These are phyloP conservation scores for Theileria annulata DNA, from an alignment of 169 alveolate genomes.

Conservation along the genomic window DNA sequence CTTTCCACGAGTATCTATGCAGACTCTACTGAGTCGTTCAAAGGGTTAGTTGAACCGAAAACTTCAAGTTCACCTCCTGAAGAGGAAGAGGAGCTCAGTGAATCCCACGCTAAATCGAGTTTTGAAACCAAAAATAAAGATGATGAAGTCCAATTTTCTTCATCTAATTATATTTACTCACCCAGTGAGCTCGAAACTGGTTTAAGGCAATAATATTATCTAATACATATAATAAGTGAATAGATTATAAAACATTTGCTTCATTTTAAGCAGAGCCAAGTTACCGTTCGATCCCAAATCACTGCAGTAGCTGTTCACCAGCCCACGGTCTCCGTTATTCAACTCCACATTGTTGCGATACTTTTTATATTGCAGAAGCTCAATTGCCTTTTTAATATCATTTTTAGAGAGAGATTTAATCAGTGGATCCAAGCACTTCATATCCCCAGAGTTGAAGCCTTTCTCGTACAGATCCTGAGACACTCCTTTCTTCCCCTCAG, in stretches of 20 bases:
- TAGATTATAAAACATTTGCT: conserved; percentile 4
- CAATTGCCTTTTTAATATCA: conserved; percentile 34
- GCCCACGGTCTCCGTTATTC: neutral
- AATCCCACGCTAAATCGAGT: neutral
- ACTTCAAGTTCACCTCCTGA: conserved; percentile 19
- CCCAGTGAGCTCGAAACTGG: conserved; percentile 71
- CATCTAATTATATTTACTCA: conserved; percentile 42
- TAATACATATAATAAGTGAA: conserved; percentile 8
- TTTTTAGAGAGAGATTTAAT: neutral
- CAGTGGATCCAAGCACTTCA: conserved; percentile 55
- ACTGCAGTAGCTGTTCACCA: conserved; percentile 20
- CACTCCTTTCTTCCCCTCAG: conserved; percentile 19
- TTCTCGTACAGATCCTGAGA: conserved; percentile 38
- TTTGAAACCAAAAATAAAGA: neutral
- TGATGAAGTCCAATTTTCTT: neutral
- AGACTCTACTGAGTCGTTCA: conserved; percentile 47
- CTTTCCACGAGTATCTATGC: conserved; percentile 46
- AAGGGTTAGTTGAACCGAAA: conserved; percentile 42
- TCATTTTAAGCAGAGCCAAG: conserved; percentile 24
- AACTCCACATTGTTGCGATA: conserved; percentile 30
- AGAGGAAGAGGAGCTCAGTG: neutral
- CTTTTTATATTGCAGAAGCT: conserved; percentile 49
- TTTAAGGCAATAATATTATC: conserved; percentile 15
- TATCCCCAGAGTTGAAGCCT: conserved; percentile 58
- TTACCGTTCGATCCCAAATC: conserved; percentile 10